Percentiles rank a stretch among this genome's conserved stretches.
These are phyloP conservation scores for Leccinum fibrillosum DNA, from an alignment of 768 basidiomycete species.

Conservation along the genomic window DNA sequence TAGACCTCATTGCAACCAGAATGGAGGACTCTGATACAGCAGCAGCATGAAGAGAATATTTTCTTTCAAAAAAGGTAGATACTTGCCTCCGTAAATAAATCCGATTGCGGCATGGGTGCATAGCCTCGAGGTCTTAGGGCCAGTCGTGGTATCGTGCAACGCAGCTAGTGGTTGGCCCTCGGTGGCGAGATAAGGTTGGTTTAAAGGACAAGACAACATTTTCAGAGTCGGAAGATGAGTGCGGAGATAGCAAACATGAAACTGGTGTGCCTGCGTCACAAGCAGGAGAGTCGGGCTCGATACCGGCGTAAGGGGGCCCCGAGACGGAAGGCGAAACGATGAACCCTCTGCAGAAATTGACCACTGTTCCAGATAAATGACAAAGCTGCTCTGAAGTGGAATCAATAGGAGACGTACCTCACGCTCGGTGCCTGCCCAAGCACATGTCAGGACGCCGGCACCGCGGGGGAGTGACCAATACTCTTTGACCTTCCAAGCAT, in stretches of 20 bases:
- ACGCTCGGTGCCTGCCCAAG: conserved; percentile 59
- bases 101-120: conserved; percentile 62
- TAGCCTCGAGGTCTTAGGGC: conserved; percentile 39
- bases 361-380: conserved; percentile 46
- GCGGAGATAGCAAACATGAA: conserved; percentile 54
- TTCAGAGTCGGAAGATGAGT: conserved; percentile 42
- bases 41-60: neutral
- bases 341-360: conserved; percentile 40
- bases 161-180: conserved; percentile 35
- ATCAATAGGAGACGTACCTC: conserved; percentile 42
- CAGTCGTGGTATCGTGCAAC: conserved; percentile 27
- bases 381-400: neutral
- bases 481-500: conserved; percentile 59
- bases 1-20: conserved; percentile 61
- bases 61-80: neutral
- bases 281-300: conserved; percentile 56
- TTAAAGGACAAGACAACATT: conserved; percentile 48
- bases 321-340: conserved; percentile 52
- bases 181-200: conserved; percentile 34
- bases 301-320: conserved; percentile 54
- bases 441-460: conserved; percentile 57
- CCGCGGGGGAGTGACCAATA: conserved; percentile 51
- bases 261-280: conserved; percentile 60
- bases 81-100: conserved; percentile 54
- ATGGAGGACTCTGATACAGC: conserved; percentile 48